Evolutionary conservation across 306 rosid genomes (phyloP), one percentile per base, ranked within the genome.

Genomic region (Hippophae rhamnoides): DNA sequence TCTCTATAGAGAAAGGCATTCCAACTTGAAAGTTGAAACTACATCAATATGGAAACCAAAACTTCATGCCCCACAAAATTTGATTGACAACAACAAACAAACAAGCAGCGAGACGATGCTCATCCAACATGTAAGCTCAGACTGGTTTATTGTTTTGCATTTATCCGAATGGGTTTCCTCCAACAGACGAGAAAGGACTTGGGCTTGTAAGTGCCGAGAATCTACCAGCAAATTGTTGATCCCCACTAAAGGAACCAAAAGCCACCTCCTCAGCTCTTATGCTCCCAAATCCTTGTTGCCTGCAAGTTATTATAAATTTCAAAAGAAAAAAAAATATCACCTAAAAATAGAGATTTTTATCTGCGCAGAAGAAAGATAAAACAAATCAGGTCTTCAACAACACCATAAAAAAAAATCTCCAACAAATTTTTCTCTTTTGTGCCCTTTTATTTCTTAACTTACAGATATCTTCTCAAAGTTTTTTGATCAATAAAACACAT

Each of bases 121-220:
- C 69, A 64, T 69, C 71, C 63, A 70, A 62, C 52, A 69, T 47
- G 71, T 4, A 31, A 62, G 69, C 66, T 60, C 54, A 43, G 61
- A 53, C 42, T 11, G 54, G 54, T 52, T 57, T 38, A 61, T 54
- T 54, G 49, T 26, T 73, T 53, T 47, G 56, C 63, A 51, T 73
- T 64, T 67, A 93, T 11, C 90, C 94, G 55, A 93, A 93, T 58
- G 99, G 99, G 70, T 93, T 93, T 55, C 97, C 89, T 63, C 95
- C 76, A 1, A 59, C 60, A 23, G 87, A 63, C 0, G 86, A 60
- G 81, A 63, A 86, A 31, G 84, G 73, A 72, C 68, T 75, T 56
- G 85, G 75, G 60, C 76, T 57, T 48, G 88, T 57, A 25, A 95
- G 73, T 46, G 78, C 82, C 2, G 87, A 75, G 58, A 57, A 77